These are phyloP conservation scores for Kwoniella sp. DNA, from an alignment of 768 basidiomycete species.

Conservation along the genomic window DNA sequence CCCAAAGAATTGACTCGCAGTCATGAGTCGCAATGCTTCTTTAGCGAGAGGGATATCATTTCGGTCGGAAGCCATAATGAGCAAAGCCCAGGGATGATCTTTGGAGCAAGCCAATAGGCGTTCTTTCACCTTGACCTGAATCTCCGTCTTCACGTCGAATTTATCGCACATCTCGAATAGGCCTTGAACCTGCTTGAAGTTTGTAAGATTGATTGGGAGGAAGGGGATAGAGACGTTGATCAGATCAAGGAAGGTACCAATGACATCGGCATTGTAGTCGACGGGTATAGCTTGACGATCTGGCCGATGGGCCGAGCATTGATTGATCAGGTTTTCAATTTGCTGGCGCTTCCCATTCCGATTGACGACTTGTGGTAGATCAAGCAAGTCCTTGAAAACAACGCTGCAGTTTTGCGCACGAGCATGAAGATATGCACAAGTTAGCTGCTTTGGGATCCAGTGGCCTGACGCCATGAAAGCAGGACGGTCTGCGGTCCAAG, in stretches of 20 bases:
- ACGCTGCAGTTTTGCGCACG: too few relatives aligned
- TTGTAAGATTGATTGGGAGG: background rate
- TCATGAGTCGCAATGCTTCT: background rate
- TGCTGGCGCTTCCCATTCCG: background rate
- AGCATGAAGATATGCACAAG: background rate
- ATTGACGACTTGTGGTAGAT: background rate
- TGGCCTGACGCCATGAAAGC: too few relatives aligned
- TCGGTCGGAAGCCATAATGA: background rate
- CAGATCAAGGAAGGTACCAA: constrained; percentile 4
- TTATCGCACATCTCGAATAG: constrained; percentile 12
- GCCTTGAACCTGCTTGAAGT: background rate
- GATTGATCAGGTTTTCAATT: background rate
- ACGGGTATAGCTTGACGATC: background rate
- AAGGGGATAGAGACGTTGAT: constrained; percentile 5
- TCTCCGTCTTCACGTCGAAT: background rate
- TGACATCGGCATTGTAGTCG: background rate
- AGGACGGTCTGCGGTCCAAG: too few relatives aligned
- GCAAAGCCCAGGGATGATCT: background rate
- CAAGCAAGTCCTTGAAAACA: constrained; percentile 5
- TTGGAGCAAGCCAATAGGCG: too few relatives aligned
- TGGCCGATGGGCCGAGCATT: background rate
- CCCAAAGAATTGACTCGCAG: background rate
- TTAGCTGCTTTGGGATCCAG: too few relatives aligned
- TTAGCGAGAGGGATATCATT: background rate
- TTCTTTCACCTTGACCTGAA: background rate